These are phyloP conservation scores for Dictyostelium intermedium DNA, from an alignment of 78 protist genomes.

Conservation along the genomic window DNA sequence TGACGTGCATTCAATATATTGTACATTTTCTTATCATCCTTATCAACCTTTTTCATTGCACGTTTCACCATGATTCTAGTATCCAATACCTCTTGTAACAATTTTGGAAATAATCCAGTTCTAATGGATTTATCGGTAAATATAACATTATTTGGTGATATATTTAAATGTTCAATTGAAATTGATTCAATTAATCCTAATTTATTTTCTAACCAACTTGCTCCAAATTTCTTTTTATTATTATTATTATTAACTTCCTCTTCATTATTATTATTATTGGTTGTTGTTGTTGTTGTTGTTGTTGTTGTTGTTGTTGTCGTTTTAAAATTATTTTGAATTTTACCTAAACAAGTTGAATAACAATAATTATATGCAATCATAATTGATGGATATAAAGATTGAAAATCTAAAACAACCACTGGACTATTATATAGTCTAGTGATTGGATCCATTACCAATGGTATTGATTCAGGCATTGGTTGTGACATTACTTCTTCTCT, in stretches of 20 bases:
- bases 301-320: not conserved
- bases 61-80: slow-evolving; percentile 95
- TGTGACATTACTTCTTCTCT: slow-evolving; percentile 16
- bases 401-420: slow-evolving; percentile 96
- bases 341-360: slow-evolving; percentile 82
- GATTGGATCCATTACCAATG: slow-evolving; percentile 95
- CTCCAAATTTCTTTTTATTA: slow-evolving; percentile 61
- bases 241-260: no score
- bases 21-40: slow-evolving; percentile 3
- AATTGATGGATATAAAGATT: slow-evolving; percentile 96
- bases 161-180: not conserved
- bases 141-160: slow-evolving; percentile 89
- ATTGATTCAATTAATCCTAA: slow-evolving; percentile 62
- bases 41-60: slow-evolving; percentile 82
- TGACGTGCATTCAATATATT: slow-evolving; percentile 92
- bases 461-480: slow-evolving; percentile 89
- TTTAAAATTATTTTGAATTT: not conserved
- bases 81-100: slow-evolving; percentile 94
- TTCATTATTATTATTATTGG: no score
- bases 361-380: slow-evolving; percentile 98
- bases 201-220: slow-evolving; percentile 26
- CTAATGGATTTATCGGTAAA: slow-evolving; percentile 78
- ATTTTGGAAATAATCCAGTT: slow-evolving; percentile 94
- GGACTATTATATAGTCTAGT: slow-evolving; percentile 90
- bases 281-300: no score